Base-by-base conservation (phyloP, 495 filamentous ascomycete species). In the Penicillium nucicola region DNA sequence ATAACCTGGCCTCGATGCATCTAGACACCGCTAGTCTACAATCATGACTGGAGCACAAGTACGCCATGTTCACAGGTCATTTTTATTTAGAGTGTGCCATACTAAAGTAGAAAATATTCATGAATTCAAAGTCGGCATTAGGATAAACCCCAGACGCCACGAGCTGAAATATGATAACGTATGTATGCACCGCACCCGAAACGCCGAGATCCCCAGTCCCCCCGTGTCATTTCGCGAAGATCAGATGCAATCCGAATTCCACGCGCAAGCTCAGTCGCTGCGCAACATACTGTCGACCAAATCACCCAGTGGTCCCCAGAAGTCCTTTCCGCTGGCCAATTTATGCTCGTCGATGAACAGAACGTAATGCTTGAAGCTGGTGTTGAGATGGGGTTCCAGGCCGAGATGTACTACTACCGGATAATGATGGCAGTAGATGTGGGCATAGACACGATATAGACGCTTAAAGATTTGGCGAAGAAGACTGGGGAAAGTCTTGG, bases 401-500 rank as follows among this genome's bases (percentile, higher is more conserved):
- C 93, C 93, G 22, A 98, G 83, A 56, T 96, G 91, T 25, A 95
- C 86, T 43, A 98, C 86, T 37, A 98, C 93, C 13, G 91, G 91
- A 71, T 98, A 98, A 74, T 98, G 93, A 69, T 98, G 93, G 79
- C 93, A 98, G 80, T 98, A 98, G 60, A 98, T 96, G 70, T 98
- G 93, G 32, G 93, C 93, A 71, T 98, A 98, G 43, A 98, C 92
- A 50, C 93, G 88, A 71, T 97, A 98, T 68, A 98, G 84, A 56
- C 93, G 87, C 78, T 98, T 98, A 81, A 97, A 96, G 57, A 98
- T 85, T 75, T 96, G 90, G 45, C 90, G 86, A 39, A 96, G 81
- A 45, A 93, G 82, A 50, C 84, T 75, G 31, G 89, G 84, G 72
- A 98, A 98, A 12, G 83, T 84, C 67, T 96, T 96, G 34, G 93